These are phyloP conservation scores for Avena eriantha DNA, from an alignment of 176 grass and related monocot species.

Conservation along the genomic window DNA sequence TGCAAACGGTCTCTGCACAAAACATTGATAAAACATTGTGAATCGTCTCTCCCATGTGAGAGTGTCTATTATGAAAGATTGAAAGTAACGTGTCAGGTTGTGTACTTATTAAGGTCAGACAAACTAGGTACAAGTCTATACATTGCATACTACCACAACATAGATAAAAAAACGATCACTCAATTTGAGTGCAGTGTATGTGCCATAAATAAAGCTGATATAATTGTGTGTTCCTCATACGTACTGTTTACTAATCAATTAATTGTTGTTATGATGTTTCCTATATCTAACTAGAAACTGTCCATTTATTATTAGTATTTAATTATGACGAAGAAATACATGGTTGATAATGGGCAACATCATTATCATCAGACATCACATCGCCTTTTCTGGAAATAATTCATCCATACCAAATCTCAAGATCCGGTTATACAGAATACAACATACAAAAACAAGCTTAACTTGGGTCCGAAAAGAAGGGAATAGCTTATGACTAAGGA, in stretches of 20 bases:
- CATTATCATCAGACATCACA: too few relatives aligned
- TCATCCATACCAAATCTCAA: too few relatives aligned
- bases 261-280: neutral
- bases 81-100: neutral
- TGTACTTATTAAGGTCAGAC: neutral
- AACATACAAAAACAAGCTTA: too few relatives aligned
- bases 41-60: neutral
- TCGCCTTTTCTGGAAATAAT: too few relatives aligned
- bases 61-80: neutral
- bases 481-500: too few relatives aligned
- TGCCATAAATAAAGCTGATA: constrained; percentile 12
- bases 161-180: neutral
- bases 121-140: neutral
- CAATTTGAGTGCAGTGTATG: neutral
- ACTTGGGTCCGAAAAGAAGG: too few relatives aligned
- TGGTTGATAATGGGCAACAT: neutral
- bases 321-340: neutral
- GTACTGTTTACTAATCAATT: constrained; percentile 12
- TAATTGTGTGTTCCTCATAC: constrained; percentile 2
- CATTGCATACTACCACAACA: neutral
- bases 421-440: too few relatives aligned
- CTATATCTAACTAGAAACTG: neutral
- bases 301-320: constrained; percentile 1
- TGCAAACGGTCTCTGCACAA: neutral
- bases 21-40: neutral